Evolutionary conservation across 2,329 filamentous ascomycete genomes (phyloP), one percentile per base, ranked within the genome.

Genomic region (Phialophora macrospora): DNA sequence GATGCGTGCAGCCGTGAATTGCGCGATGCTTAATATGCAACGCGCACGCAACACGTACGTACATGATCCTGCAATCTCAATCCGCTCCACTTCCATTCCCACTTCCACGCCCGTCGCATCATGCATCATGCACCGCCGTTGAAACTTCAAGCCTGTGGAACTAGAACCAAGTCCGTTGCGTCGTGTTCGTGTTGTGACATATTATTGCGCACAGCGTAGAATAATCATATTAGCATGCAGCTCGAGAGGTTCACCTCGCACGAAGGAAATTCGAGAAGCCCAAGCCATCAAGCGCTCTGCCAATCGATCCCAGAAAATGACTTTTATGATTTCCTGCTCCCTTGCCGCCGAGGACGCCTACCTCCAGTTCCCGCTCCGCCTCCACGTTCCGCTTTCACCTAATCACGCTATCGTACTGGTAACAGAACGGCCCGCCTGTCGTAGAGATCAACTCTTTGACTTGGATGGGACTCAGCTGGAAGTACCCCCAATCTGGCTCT

Each of bases 401-500:
- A 34, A 55, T 55, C 17, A 69, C 46, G 44, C 17, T 66, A 26
- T 73, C 72, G 46, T 73, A 73, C 30, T 66, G 64, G 32, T 73
- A 73, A 58, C 72, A 73, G 59, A 72, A 73, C 24, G 72, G 72
- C 11, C 72, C 72, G 6, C 49, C 67, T 5, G 71, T 73, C 17
- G 68, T 73, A 58, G 56, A 69, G 28, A 73, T 62, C 60, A 73
- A 30, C n/a, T 72, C 67, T 28, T 54, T 56, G n/a, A 73, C 68
- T 30, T 62, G 49, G 55, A 71, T 69, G 11, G 62, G 56, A 12
- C 30, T 55, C 30, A 60, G 30, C 34, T 70, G 64, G 56, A 72
- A 68, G 59, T 71, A 69, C 14, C 71, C 70, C 71, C 69, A 71
- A 46, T 71, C 70, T 0, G 71, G 71, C 34, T 67, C 59, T 17